phyloP scores from a whole-genome alignment of 2,329 filamentous ascomycete genomes.

The Cladophialophora immunda region DNA sequence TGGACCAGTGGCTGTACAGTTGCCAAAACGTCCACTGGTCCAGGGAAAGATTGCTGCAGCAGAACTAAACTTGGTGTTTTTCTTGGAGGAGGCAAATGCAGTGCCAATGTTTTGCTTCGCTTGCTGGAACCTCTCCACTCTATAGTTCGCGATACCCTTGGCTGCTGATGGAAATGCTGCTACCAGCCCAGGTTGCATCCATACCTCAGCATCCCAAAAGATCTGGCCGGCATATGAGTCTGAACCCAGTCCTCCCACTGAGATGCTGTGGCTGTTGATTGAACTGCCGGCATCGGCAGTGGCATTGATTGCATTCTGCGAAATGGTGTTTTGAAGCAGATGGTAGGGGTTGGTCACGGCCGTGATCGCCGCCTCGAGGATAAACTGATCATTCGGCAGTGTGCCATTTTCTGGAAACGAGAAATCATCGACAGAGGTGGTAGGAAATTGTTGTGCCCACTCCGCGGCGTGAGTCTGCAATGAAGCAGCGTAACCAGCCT shows the following conservation, averaged over 20 bases:
- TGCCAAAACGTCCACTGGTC: constrained; percentile 73
- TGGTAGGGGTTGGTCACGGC: constrained; percentile 59
- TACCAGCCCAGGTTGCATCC: constrained; percentile 74
- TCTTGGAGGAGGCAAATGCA: constrained; percentile 66
- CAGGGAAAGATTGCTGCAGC: constrained; percentile 72
- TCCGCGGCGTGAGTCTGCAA: constrained; percentile 66
- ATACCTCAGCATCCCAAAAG: constrained; percentile 74
- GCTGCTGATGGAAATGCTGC: constrained; percentile 69
- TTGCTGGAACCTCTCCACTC: constrained; percentile 66
- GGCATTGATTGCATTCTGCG: constrained; percentile 61
- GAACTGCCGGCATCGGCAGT: constrained; percentile 51
- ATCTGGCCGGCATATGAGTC: constrained; percentile 72
- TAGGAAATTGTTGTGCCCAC: constrained; percentile 69
- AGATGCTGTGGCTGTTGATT: constrained; percentile 69
- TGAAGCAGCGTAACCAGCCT: constrained; percentile 64
- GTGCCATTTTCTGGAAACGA: constrained; percentile 64
- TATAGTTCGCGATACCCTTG: constrained; percentile 71
- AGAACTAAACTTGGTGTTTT: constrained; percentile 64
- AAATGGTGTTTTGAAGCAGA: constrained; percentile 60
- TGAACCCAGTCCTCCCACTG: constrained; percentile 73
- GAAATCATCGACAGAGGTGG: constrained; percentile 71
- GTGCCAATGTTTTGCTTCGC: constrained; percentile 67
- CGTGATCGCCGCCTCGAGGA: constrained; percentile 62
- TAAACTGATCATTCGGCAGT: constrained; percentile 64
- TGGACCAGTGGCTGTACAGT: constrained; percentile 70